Conservation (phyloP, 345 rosid genomes). For the Syzygium oleosum region DNA sequence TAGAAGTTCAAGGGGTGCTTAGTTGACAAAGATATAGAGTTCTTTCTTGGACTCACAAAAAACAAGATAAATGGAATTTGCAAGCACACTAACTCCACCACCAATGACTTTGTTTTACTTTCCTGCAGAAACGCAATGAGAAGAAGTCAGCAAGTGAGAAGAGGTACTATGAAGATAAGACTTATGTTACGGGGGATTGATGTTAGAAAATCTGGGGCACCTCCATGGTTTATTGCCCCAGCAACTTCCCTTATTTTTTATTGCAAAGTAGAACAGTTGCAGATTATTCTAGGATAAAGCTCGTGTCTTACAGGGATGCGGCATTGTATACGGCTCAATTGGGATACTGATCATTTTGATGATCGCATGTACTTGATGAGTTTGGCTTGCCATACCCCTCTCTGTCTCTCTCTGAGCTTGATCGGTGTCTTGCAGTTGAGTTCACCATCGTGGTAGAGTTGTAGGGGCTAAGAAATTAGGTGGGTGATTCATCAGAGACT, state of each 20-base stretch:
- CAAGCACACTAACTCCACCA: neutral
- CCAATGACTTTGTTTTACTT: neutral
- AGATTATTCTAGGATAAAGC: neutral
- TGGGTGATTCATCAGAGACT: neutral
- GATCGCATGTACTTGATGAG: slow-evolving; percentile 7
- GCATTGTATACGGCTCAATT: neutral
- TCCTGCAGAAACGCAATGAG: slow-evolving; percentile 62
- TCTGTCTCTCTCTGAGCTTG: neutral
- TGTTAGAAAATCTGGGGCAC: neutral
- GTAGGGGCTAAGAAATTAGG: neutral
- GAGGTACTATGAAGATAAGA: slow-evolving; percentile 53
- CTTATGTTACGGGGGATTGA: slow-evolving; percentile 43
- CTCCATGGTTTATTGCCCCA: neutral
- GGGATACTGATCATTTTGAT: neutral
- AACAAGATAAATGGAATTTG: neutral
- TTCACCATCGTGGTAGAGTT: neutral
- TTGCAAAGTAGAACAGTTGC: neutral
- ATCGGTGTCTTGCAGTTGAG: neutral
- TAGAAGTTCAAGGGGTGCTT: neutral
- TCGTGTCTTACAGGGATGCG: neutral
- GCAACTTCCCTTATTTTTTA: neutral
- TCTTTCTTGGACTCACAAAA: neutral
- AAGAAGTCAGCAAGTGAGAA: slow-evolving; percentile 58
- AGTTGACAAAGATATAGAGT: neutral
- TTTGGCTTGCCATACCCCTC: slow-evolving; percentile 2